Evolutionary conservation across 2,329 filamentous ascomycete species (phyloP).

Genomic region (Cytospora leucostoma): DNA sequence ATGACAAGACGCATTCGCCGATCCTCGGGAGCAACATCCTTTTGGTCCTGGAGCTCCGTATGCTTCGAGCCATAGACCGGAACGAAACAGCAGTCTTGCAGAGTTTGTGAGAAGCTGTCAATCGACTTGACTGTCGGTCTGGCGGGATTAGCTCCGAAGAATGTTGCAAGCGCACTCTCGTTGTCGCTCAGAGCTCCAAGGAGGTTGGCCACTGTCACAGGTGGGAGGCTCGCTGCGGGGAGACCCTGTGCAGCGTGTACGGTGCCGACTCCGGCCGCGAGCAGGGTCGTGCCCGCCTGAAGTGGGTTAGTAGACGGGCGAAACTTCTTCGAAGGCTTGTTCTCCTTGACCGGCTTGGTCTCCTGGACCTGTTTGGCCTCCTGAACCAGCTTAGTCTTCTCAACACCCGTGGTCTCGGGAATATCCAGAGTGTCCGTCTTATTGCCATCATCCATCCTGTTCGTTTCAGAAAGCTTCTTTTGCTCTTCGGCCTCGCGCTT

Average conservation of each 20-base stretch:
- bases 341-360: conserved; percentile 58
- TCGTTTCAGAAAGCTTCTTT: conserved; percentile 31
- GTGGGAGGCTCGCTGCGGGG: conserved; percentile 63
- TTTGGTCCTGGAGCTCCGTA: conserved; percentile 49
- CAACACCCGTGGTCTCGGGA: conserved; percentile 53
- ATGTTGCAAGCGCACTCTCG: conserved; percentile 73
- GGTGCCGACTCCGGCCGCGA: conserved; percentile 76
- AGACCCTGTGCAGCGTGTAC: conserved; percentile 64
- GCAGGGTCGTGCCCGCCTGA: conserved; percentile 56
- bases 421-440: conserved; percentile 4
- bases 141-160: conserved; percentile 90
- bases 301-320: conserved; percentile 69
- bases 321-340: conserved; percentile 59
- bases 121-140: conserved; percentile 84
- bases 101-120: conserved; percentile 81
- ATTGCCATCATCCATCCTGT: conserved; percentile 9
- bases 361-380: conserved; percentile 60
- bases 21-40: conserved; percentile 55
- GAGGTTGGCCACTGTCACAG: conserved; percentile 73
- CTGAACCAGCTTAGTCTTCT: conserved; percentile 67
- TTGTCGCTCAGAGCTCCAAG: conserved; percentile 80
- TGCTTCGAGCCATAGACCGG: conserved; percentile 60
- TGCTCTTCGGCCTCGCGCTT: conserved; percentile 36
- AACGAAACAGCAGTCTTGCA: conserved; percentile 86
- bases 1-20: conserved; percentile 80